Conservation (phyloP, 805 yeast species). For the Yueomyces sinensis region DNA sequence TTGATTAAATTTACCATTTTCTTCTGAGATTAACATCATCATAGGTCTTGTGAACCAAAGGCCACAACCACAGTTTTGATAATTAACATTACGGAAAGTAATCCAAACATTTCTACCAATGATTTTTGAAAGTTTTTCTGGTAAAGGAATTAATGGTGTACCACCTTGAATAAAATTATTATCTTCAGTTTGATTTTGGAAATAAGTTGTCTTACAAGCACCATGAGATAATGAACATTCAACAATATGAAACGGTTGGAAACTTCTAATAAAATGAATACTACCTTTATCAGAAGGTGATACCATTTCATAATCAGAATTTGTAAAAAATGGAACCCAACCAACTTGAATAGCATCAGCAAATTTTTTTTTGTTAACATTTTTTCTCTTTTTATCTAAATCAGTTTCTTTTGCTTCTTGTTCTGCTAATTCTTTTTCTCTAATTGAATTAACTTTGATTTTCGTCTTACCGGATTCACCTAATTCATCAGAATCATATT, state of each 20-base stretch:
- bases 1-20: conserved; percentile 5
- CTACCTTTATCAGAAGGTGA: conserved; percentile 10
- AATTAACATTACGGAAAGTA: conserved; percentile 6
- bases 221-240: conserved; percentile 9
- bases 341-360: background rate
- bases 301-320: conserved; percentile 1
- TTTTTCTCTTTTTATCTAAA: conserved; percentile 2
- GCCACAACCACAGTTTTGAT: conserved; percentile 6
- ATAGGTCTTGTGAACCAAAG: conserved; percentile 4
- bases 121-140: conserved; percentile 3
- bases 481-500: conserved; percentile 1
- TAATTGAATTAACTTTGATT: no score
- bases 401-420: conserved; percentile 1
- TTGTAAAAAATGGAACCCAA: conserved; percentile 8
- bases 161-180: conserved; percentile 5
- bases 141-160: conserved; percentile 6
- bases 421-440: conserved; percentile 1
- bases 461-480: no score
- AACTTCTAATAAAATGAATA: conserved; percentile 6
- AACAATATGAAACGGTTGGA: conserved; percentile 6
- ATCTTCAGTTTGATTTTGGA: conserved; percentile 2
- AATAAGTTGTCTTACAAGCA: conserved; percentile 5
- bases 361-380: no score
- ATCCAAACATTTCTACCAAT: conserved; percentile 6
- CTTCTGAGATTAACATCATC: conserved; percentile 5